phyloP scores from a whole-genome alignment of 345 rosid species.

The Rhodamnia argentea region DNA sequence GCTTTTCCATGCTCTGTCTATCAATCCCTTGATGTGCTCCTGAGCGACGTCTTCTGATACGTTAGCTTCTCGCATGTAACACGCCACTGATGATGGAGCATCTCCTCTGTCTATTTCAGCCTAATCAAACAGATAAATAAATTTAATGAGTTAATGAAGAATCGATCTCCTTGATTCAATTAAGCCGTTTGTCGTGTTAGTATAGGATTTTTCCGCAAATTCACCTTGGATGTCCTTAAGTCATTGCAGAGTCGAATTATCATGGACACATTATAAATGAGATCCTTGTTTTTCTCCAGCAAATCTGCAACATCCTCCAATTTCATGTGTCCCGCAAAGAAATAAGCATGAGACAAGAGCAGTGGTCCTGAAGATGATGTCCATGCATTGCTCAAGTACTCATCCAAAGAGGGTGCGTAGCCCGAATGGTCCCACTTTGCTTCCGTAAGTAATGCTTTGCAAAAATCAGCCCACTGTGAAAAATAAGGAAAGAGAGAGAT shows the following conservation, averaged over 20 bases:
- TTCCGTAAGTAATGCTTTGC: constrained; percentile 33
- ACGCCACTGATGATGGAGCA: constrained; percentile 32
- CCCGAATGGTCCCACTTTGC: constrained; percentile 33
- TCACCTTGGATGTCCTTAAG: constrained; percentile 28
- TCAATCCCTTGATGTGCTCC: constrained; percentile 14
- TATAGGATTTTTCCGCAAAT: background rate
- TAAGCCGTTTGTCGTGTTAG: background rate
- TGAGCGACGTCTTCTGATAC: constrained; percentile 25
- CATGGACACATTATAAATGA: constrained; percentile 17
- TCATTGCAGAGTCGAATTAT: constrained; percentile 45
- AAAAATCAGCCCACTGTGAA: constrained; percentile 42
- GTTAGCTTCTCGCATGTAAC: constrained; percentile 27
- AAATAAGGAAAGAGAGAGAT: background rate
- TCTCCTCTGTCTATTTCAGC: constrained; percentile 49
- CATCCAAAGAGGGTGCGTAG: constrained; percentile 23
- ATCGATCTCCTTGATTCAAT: background rate
- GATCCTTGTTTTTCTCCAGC: constrained; percentile 7
- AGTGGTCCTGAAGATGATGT: constrained; percentile 30
- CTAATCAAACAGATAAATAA: background rate
- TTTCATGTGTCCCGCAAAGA: background rate
- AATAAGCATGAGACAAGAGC: constrained; percentile 19
- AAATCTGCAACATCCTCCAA: background rate
- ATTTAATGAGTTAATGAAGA: background rate
- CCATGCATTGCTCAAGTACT: constrained; percentile 34
- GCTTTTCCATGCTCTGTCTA: constrained; percentile 25